Evolutionary conservation across 768 basidiomycete species (phyloP), one percentile per base, ranked within the genome.

Genomic region (Collybiopsis confluens): DNA sequence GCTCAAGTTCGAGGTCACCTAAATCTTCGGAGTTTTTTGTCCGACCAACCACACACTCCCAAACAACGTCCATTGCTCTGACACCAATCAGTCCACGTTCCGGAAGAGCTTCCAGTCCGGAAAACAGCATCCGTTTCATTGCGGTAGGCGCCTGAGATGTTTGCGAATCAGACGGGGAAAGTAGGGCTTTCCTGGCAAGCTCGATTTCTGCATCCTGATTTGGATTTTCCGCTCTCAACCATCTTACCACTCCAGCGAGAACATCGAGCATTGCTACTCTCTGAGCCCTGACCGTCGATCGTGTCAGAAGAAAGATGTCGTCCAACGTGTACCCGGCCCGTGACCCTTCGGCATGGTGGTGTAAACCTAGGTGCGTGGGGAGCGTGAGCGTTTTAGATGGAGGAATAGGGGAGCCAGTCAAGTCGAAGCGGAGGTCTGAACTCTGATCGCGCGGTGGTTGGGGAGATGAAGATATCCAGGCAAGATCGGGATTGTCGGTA

Each of bases 301-400:
- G 73, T 3, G 85, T 82, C 8, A 95, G 76, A 37, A 89, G 70
- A 42, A 95, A 85, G 3, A 96, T 75, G 56, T 96, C 94, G 41
- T 91, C 85, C 1, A 96, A 71, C 0, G 91, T 94, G 68, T 97
- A 97, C 0, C 93, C 94, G 0, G 94, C 94, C 54, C 78, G 82
- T 28, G 74, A 69, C 1, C 86, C 80, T 52, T 90, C 85, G 0
- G 92, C 86, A 63, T 96, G 94, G 64, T 97, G 94, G 67, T 98
- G 93, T 2, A 96, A 73, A 3, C 94, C 94, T 5, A 92, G 77
- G 69, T 93, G 86, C 0, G 90, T 86, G 1, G 92, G 93, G 2
- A 96, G 73, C 1, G 73, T 74, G 0, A 74, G 65, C 2, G 82
- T 79, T 2, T 83, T 61, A 2, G 73, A 63, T 0, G 71, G 55